Conservation (phyloP, 768 basidiomycete genomes). For the Leccinum barrowsii region DNA sequence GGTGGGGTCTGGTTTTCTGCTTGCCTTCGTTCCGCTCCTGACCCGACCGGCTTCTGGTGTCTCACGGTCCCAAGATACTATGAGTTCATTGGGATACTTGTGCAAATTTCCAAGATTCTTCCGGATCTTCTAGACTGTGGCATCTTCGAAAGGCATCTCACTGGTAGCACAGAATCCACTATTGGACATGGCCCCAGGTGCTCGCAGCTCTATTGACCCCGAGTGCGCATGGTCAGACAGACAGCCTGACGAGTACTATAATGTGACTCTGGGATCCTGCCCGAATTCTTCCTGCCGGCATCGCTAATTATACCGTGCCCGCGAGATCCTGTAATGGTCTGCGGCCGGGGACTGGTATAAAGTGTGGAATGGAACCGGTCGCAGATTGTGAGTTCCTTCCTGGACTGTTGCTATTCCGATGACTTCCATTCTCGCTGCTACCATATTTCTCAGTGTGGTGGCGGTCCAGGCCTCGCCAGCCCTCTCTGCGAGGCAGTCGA, state of each 20-base stretch:
- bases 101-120: neutral
- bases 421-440: slow-evolving; percentile 13
- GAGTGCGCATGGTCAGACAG: neutral
- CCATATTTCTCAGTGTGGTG: slow-evolving; percentile 12
- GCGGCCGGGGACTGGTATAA: neutral
- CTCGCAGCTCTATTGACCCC: neutral
- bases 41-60: too few relatives aligned
- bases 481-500: slow-evolving; percentile 34
- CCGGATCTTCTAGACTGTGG: neutral
- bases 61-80: neutral
- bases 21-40: too few relatives aligned
- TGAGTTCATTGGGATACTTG: neutral
- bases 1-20: too few relatives aligned
- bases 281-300: neutral
- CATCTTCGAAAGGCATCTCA: neutral
- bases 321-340: neutral
- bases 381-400: neutral
- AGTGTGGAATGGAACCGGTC: neutral
- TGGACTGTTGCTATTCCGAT: slow-evolving; percentile 6
- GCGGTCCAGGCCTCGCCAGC: slow-evolving; percentile 20
- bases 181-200: neutral
- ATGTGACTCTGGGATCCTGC: neutral
- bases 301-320: neutral
- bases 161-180: neutral
- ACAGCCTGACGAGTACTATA: neutral